Evolutionary conservation across 2,329 filamentous ascomycete genomes (phyloP).

Genomic region (Ceratocystiopsis minuta): DNA sequence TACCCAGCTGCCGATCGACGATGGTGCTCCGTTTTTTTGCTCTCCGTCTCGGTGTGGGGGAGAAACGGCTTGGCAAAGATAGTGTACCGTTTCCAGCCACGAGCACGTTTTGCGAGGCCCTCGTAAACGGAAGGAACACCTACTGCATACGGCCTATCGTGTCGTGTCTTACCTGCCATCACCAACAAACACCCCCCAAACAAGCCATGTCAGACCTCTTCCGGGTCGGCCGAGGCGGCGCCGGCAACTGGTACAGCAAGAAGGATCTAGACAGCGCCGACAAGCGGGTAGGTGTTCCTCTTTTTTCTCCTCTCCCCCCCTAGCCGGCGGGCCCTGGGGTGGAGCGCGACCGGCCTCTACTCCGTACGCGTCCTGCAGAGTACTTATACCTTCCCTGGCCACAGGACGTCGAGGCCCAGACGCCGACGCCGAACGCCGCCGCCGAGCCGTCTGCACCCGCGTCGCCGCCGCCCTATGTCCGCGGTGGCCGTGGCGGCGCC

Average conservation of each 20-base stretch:
- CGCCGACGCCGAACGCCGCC: not conserved
- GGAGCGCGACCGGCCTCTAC: too few species aligned
- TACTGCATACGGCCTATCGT: too few species aligned
- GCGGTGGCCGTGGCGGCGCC: constrained; percentile 40
- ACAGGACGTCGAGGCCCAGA: constrained; percentile 24
- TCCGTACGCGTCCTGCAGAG: too few species aligned
- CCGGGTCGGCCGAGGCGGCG: constrained; percentile 41
- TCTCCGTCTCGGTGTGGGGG: too few species aligned
- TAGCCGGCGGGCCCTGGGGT: too few species aligned
- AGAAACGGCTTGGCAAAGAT: not conserved
- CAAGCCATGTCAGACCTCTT: constrained; percentile 26
- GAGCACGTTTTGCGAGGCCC: too few species aligned
- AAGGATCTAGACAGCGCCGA: constrained; percentile 29
- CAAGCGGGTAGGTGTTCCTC: constrained; percentile 3
- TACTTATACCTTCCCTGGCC: too few species aligned
- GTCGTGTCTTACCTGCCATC: too few species aligned
- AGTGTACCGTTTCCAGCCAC: not conserved
- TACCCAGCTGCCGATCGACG: too few species aligned
- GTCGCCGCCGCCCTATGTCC: constrained; percentile 17
- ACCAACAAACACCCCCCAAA: not conserved
- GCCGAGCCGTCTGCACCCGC: constrained; percentile 9
- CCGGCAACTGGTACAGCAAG: constrained; percentile 42
- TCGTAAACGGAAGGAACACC: too few species aligned
- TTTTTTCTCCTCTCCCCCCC: not conserved
- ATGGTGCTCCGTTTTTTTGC: too few species aligned